A percentile compares a stretch with the other conserved stretches of the same genome.
phyloP scores from a whole-genome alignment of 1,284 basidiomycete genomes.

The Apiotrichum mycotoxinovorans region DNA sequence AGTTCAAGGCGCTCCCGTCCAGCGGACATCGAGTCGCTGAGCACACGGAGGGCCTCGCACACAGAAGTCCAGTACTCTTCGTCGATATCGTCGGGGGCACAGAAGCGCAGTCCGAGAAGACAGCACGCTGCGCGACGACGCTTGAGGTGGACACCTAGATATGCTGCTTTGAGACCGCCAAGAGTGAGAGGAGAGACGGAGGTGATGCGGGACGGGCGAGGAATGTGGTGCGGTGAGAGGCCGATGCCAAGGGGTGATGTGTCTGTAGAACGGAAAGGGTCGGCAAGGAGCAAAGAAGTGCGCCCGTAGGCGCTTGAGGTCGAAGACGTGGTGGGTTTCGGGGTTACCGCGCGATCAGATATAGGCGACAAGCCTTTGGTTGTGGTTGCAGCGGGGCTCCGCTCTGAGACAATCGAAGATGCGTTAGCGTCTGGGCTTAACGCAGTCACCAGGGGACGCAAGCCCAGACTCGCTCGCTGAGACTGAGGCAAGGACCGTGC shows the following conservation, averaged over 20 bases:
- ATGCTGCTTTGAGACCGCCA: constrained; percentile 38
- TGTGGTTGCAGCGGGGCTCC: background rate
- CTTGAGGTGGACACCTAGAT: constrained; percentile 40
- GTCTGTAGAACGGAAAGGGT: background rate
- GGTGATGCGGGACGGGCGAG: constrained; percentile 9
- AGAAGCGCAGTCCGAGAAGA: constrained; percentile 38
- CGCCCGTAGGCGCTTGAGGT: constrained; percentile 3
- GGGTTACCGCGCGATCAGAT: background rate
- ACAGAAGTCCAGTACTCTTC: constrained; percentile 35
- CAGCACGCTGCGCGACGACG: constrained; percentile 40
- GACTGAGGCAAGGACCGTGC: constrained; percentile 13
- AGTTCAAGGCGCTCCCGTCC: constrained; percentile 24
- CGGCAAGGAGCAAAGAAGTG: constrained; percentile 5
- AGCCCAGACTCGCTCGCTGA: background rate
- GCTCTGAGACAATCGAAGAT: constrained; percentile 7
- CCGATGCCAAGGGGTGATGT: background rate
- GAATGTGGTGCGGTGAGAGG: background rate
- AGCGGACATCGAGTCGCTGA: constrained; percentile 20
- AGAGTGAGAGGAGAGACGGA: constrained; percentile 38
- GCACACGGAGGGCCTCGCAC: constrained; percentile 13
- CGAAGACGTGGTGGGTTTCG: background rate
- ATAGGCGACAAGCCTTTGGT: background rate
- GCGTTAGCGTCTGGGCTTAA: constrained; percentile 6
- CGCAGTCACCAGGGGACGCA: constrained; percentile 1
- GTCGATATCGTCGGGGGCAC: background rate